Percentiles rank a stretch among this genome's conserved stretches.
Conservation (phyloP, 345 rosid genomes). For the Lepidium africanum region DNA sequence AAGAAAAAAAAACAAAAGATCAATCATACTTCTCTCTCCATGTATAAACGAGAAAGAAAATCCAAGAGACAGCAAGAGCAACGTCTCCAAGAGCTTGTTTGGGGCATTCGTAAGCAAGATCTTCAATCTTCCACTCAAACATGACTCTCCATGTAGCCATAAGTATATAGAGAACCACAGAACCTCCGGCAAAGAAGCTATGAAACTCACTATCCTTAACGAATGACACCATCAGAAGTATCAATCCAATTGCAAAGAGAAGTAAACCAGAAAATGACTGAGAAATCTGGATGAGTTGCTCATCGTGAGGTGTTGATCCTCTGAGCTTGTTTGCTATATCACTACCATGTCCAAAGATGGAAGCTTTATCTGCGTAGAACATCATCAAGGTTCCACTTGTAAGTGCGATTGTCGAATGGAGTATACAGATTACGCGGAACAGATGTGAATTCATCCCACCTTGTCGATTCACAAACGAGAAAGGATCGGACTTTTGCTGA, state of each 20-base stretch:
- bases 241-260: constrained; percentile 58
- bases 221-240: constrained; percentile 80
- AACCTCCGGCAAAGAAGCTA: constrained; percentile 75
- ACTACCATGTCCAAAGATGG: constrained; percentile 50
- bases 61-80: constrained; percentile 69
- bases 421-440: constrained; percentile 43
- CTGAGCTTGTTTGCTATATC: constrained; percentile 57
- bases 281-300: constrained; percentile 75
- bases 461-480: not conserved
- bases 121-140: constrained; percentile 64
- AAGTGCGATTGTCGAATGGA: constrained; percentile 71
- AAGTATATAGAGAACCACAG: constrained; percentile 56
- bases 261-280: constrained; percentile 92
- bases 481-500: not conserved
- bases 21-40: constrained; percentile 97
- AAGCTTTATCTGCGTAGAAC: constrained; percentile 64
- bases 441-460: constrained; percentile 32
- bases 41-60: constrained; percentile 69
- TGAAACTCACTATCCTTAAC: constrained; percentile 77
- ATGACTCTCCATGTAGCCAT: constrained; percentile 74
- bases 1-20: not conserved
- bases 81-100: constrained; percentile 71
- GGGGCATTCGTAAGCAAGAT: constrained; percentile 57
- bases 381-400: constrained; percentile 71
- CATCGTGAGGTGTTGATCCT: constrained; percentile 91